Percentiles rank a stretch among this genome's conserved stretches.
Evolutionary conservation across 108 stramenopile species (phyloP).

Genomic region (Fistulifera solaris): DNA sequence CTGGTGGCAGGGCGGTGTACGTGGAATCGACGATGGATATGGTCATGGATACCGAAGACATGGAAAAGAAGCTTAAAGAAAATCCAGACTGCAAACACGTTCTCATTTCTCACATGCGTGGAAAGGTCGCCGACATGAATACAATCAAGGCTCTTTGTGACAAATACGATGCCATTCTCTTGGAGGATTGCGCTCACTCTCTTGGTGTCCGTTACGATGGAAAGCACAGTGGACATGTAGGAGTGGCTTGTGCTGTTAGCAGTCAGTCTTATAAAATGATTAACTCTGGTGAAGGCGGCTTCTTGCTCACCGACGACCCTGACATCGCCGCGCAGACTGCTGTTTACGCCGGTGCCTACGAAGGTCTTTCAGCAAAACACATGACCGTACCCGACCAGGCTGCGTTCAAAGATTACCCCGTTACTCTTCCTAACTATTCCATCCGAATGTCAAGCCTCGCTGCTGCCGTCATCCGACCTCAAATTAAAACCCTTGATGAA

Average conservation of each 20-base stretch:
- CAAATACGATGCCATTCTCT: constrained; percentile 45
- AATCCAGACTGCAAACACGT: constrained; percentile 72
- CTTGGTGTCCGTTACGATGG: constrained; percentile 74
- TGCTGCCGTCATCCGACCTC: constrained; percentile 72
- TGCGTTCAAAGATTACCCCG: constrained; percentile 39
- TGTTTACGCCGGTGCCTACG: constrained; percentile 83
- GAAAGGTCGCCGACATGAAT: constrained; percentile 86
- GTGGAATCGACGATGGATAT: constrained; percentile 73
- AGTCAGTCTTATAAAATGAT: constrained; percentile 88
- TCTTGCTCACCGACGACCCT: constrained; percentile 71
- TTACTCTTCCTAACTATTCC: constrained; percentile 69
- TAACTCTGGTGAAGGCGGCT: constrained; percentile 88
- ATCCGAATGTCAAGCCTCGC: constrained; percentile 74
- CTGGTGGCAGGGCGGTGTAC: constrained; percentile 78
- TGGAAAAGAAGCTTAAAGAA: constrained; percentile 66
- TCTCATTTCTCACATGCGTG: constrained; percentile 88
- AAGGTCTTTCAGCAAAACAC: constrained; percentile 66
- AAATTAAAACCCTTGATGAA: constrained; percentile 66
- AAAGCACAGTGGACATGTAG: constrained; percentile 79
- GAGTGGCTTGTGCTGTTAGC: constrained; percentile 54
- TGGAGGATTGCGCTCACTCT: constrained; percentile 88
- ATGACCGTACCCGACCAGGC: constrained; percentile 56
- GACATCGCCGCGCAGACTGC: constrained; percentile 66
- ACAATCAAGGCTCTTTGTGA: constrained; percentile 63
- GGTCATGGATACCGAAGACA: constrained; percentile 70